Evolutionary conservation across 768 basidiomycete genomes (phyloP).

Genomic region (Lentinula sp.): DNA sequence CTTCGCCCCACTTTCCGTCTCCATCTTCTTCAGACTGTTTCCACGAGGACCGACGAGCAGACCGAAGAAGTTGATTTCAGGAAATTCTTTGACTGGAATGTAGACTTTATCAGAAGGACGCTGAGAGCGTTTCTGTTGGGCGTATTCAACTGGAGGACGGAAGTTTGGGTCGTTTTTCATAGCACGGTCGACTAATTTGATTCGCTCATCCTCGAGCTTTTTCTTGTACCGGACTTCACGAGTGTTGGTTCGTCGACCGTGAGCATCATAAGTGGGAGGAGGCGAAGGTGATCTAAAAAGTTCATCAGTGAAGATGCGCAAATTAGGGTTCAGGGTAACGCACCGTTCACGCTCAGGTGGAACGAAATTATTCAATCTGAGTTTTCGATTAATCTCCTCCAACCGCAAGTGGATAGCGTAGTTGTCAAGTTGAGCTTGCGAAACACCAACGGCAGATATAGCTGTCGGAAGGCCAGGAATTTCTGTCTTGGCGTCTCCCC

Average conservation of each 20-base stretch:
- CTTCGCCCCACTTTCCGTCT: constrained; percentile 95
- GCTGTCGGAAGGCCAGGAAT: constrained; percentile 93
- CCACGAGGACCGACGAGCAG: constrained; percentile 97
- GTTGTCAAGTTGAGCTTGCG: constrained; percentile 93
- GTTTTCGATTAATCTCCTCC: constrained; percentile 96
- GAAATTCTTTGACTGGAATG: constrained; percentile 99
- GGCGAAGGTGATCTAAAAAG: constrained; percentile 81
- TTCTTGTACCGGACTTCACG: constrained; percentile 98
- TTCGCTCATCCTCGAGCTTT: constrained; percentile 89
- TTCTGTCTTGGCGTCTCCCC: constrained; percentile 92
- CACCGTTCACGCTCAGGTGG: constrained; percentile 94
- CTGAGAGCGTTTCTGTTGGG: constrained; percentile 89
- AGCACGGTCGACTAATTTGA: constrained; percentile 88
- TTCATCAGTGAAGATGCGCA: constrained; percentile 17
- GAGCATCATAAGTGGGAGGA: constrained; percentile 94
- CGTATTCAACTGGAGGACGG: constrained; percentile 94
- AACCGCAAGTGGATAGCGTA: constrained; percentile 94
- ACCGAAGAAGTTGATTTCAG: constrained; percentile 99
- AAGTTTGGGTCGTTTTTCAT: constrained; percentile 98
- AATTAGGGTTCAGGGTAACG: constrained; percentile 10
- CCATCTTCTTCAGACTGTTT: constrained; percentile 99
- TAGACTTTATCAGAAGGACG: constrained; percentile 98
- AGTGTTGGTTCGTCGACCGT: constrained; percentile 97
- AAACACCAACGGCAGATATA: constrained; percentile 88
- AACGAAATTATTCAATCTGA: constrained; percentile 89